A percentile compares a stretch with the other conserved stretches of the same genome.
Conservation (phyloP, 371 early-diverging fungal species). For the Mucor irregularis region DNA sequence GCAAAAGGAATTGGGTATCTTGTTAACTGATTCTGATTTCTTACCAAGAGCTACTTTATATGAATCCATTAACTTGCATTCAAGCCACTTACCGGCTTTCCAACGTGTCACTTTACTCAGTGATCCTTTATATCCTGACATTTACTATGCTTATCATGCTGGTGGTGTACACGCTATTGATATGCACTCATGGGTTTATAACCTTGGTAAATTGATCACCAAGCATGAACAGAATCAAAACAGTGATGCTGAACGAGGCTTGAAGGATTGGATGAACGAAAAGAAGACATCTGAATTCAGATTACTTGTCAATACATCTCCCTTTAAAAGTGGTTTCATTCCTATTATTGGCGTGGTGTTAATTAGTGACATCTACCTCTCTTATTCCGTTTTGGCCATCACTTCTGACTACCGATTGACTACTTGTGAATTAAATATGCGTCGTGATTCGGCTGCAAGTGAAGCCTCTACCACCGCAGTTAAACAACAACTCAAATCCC, state of each 20-base stretch:
- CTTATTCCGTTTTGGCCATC: slow-evolving; percentile 36
- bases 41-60: slow-evolving; percentile 40
- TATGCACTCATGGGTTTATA: slow-evolving; percentile 30
- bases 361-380: slow-evolving; percentile 40
- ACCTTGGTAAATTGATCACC: slow-evolving; percentile 13
- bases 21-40: slow-evolving; percentile 20
- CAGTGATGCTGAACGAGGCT: background rate
- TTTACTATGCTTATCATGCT: slow-evolving; percentile 39
- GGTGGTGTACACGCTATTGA: slow-evolving; percentile 35
- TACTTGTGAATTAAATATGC: slow-evolving; percentile 27
- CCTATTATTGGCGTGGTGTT: slow-evolving; percentile 37
- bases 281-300: slow-evolving; percentile 15
- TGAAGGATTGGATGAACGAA: slow-evolving; percentile 24
- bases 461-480: slow-evolving; percentile 12
- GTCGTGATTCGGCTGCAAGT: slow-evolving; percentile 2
- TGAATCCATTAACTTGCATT: slow-evolving; percentile 29
- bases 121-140: slow-evolving; percentile 37
- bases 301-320: slow-evolving; percentile 24
- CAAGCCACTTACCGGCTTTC: background rate
- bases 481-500: slow-evolving; percentile 21
- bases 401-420: slow-evolving; percentile 27
- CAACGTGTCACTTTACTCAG: slow-evolving; percentile 24
- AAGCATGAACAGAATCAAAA: background rate
- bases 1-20: slow-evolving; percentile 28
- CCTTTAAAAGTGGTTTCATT: slow-evolving; percentile 18